phyloP scores from a whole-genome alignment of 257 asterid species.

The Solanum etuberosum region DNA sequence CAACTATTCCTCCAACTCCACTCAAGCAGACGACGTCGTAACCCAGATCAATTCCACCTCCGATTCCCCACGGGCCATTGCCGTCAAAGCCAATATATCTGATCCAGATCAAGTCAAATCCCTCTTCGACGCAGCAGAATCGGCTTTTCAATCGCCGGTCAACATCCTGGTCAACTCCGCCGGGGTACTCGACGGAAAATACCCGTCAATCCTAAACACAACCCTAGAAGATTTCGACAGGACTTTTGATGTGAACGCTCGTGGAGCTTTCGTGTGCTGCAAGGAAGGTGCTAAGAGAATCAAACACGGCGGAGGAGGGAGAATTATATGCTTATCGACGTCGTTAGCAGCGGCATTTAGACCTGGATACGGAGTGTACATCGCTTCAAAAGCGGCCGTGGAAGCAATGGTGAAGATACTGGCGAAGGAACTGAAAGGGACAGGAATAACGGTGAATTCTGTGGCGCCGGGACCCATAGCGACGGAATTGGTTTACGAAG shows the following conservation, averaged over 20 bases:
- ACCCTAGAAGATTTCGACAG: conserved; percentile 41
- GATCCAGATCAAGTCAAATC: conserved; percentile 40
- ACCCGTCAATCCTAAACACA: conserved; percentile 41
- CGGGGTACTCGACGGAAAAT: conserved; percentile 35
- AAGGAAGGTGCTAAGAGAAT: conserved; percentile 46
- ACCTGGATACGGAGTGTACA: conserved; percentile 48
- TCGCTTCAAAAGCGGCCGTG: conserved; percentile 69
- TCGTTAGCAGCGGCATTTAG: conserved; percentile 36
- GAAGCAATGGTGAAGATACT: conserved; percentile 61
- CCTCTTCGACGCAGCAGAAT: conserved; percentile 56
- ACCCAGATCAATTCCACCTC: conserved; percentile 15
- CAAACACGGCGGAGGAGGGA: conserved; percentile 62
- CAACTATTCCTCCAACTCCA: conserved; percentile 37
- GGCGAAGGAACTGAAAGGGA: conserved; percentile 69
- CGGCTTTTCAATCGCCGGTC: conserved; percentile 29
- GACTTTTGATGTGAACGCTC: conserved; percentile 37
- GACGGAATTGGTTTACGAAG: conserved; percentile 47
- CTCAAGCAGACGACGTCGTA: conserved; percentile 22
- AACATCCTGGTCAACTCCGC: conserved; percentile 55
- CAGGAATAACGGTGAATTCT: conserved; percentile 48
- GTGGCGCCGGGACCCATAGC: conserved; percentile 63
- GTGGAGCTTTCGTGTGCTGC: conserved; percentile 53
- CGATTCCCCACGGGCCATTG: conserved; percentile 17
- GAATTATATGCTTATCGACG: conserved; percentile 42
- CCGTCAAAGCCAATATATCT: conserved; percentile 44